Percentiles rank a stretch among this genome's conserved stretches.
These are phyloP conservation scores for Chrysoporthe deuterocubensis DNA, from an alignment of 2,329 filamentous ascomycete species.

Conservation along the genomic window DNA sequence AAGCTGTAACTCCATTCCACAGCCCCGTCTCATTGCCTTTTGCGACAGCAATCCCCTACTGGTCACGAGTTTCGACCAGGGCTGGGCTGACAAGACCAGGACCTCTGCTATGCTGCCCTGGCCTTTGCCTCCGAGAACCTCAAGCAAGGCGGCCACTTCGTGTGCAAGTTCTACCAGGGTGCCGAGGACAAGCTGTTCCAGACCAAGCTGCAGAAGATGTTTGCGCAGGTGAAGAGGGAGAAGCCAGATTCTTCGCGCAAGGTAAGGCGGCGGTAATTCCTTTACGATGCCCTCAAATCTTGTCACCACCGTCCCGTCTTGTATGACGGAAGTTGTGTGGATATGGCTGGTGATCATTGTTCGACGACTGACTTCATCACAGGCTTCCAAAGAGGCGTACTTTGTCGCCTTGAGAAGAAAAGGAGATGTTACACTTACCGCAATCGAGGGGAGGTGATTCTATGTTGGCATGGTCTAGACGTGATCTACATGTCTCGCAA, in stretches of 20 bases:
- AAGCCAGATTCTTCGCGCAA: conserved; percentile 91
- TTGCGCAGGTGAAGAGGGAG: conserved; percentile 78
- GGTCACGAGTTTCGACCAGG: neutral
- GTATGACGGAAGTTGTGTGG: neutral
- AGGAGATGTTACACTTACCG: conserved; percentile 39
- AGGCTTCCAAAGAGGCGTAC: conserved; percentile 86
- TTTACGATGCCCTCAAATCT: neutral
- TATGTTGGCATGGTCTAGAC: neutral
- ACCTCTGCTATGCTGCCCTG: conserved; percentile 85
- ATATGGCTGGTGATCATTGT: neutral
- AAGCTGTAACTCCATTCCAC: conserved; percentile 38
- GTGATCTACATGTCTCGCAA: neutral
- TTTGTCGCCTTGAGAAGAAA: conserved; percentile 81
- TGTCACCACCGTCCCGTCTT: conserved; percentile 13
- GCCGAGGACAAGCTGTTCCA: conserved; percentile 82
- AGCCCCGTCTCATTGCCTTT: conserved; percentile 18
- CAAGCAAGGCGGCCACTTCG: conserved; percentile 80
- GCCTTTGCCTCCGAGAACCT: conserved; percentile 85
- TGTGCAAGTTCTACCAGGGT: conserved; percentile 98
- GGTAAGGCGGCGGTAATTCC: conserved; percentile 53
- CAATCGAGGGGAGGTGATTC: conserved; percentile 26
- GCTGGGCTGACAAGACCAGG: conserved; percentile 54
- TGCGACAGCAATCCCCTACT: neutral
- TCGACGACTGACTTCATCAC: neutral
- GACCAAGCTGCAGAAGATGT: conserved; percentile 73